These are phyloP conservation scores for Paraleonurus japonicus DNA, from an alignment of 257 asterid species.

Conservation along the genomic window DNA sequence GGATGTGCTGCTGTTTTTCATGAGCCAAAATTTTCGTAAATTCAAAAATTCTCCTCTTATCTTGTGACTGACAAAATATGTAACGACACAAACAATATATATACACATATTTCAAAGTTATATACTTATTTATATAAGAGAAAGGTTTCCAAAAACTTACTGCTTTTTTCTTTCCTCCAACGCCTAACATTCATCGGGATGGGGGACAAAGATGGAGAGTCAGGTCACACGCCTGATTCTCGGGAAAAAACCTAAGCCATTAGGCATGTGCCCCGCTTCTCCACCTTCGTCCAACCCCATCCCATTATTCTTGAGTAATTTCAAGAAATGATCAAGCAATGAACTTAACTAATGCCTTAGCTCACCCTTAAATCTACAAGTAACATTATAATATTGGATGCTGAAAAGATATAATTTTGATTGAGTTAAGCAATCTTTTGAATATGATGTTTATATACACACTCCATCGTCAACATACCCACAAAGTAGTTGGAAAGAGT, in stretches of 20 bases:
- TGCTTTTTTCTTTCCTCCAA: neutral
- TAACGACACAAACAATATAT: neutral
- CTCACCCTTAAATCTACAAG: conserved; percentile 15
- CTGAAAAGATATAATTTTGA: neutral
- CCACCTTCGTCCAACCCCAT: conserved; percentile 41
- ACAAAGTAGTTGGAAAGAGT: conserved; percentile 31
- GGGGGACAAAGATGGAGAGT: conserved; percentile 42
- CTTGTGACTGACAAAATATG: neutral
- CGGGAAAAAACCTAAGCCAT: neutral
- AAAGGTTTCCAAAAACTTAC: conserved; percentile 9
- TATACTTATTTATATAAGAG: too few relatives aligned
- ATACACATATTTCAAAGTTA: neutral
- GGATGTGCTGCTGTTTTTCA: neutral
- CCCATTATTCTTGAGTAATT: conserved; percentile 8
- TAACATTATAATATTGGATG: conserved; percentile 10
- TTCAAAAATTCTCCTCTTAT: neutral
- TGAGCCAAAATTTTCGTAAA: neutral
- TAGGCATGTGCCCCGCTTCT: conserved; percentile 57
- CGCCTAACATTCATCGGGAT: neutral
- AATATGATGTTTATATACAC: conserved; percentile 16
- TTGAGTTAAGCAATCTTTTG: conserved; percentile 23
- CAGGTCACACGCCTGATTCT: conserved; percentile 37
- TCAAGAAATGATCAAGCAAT: neutral
- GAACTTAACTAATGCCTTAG: neutral
- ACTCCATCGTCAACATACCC: conserved; percentile 22